Conservation (phyloP, 2,329 filamentous ascomycete genomes). For the Curvularia lunata region DNA sequence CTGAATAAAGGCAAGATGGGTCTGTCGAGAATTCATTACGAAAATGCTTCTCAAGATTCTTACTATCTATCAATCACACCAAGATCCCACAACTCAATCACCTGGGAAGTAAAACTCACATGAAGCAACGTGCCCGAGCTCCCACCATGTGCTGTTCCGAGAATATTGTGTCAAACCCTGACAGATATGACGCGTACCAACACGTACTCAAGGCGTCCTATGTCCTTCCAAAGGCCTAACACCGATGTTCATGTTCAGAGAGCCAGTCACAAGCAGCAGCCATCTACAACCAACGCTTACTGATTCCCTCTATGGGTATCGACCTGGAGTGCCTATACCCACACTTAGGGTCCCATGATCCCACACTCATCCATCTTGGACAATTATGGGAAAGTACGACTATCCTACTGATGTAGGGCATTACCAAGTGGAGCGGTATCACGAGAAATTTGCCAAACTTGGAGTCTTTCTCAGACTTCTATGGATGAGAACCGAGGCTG, state of each 20-base stretch:
- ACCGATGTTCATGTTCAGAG: neutral
- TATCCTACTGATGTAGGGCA: neutral
- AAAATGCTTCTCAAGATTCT: neutral
- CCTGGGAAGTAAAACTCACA: neutral
- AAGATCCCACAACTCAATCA: no score
- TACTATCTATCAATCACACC: neutral
- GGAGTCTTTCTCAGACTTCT: neutral
- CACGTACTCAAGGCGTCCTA: neutral
- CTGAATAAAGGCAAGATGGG: neutral
- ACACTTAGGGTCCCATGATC: neutral
- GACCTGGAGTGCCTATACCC: neutral
- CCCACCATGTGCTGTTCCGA: neutral
- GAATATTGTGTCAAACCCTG: neutral
- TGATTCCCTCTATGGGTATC: neutral
- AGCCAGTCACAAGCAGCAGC: neutral
- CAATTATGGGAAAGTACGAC: neutral
- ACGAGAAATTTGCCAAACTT: neutral
- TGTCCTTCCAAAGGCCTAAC: neutral
- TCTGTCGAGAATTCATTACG: no score
- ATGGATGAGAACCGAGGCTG: neutral
- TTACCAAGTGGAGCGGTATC: neutral
- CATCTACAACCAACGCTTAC: slow-evolving; percentile 3
- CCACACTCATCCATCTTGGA: neutral
- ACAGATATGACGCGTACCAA: neutral
- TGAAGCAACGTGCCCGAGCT: neutral